phyloP scores from a whole-genome alignment of 495 filamentous ascomycete species.

The Hypoxylon lenormandii region DNA sequence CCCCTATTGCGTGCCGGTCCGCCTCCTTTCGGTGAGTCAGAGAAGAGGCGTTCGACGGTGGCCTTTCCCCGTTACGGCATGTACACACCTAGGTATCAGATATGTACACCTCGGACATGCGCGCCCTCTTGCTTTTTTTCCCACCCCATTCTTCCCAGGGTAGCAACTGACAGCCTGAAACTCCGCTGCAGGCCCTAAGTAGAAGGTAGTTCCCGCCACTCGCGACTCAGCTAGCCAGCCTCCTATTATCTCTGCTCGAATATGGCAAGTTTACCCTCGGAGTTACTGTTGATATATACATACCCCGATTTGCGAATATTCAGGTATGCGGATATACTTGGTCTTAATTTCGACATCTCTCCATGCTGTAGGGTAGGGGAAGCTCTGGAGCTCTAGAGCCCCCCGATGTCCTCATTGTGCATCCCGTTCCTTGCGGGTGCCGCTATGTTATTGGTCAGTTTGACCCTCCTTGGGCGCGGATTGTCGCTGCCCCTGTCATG shows the following conservation, averaged over 20 bases:
- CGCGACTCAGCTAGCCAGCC: constrained; percentile 8
- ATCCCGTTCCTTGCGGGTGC: constrained; percentile 17
- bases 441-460: constrained; percentile 23
- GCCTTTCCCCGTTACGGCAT: constrained; percentile 25
- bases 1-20: constrained; percentile 33
- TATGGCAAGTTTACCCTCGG: constrained; percentile 1
- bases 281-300: constrained; percentile 1
- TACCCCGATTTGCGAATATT: constrained; percentile 16
- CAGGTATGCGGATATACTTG: constrained; percentile 10
- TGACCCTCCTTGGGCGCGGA: constrained; percentile 12
- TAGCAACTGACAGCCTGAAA: not conserved
- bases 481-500: constrained; percentile 35
- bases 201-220: not conserved
- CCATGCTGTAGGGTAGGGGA: too few species aligned
- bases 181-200: constrained; percentile 1
- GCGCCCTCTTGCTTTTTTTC: constrained; percentile 12
- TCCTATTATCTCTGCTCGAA: constrained; percentile 16
- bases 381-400: not conserved
- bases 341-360: constrained; percentile 4
- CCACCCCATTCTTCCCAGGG: not conserved
- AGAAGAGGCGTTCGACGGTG: constrained; percentile 15
- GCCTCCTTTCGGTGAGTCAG: constrained; percentile 27
- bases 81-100: not conserved
- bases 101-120: not conserved
- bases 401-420: constrained; percentile 6